Evolutionary conservation across 2,329 filamentous ascomycete species (phyloP), one percentile per base, ranked within the genome.

Genomic region (Sarocladiaceae sp.): DNA sequence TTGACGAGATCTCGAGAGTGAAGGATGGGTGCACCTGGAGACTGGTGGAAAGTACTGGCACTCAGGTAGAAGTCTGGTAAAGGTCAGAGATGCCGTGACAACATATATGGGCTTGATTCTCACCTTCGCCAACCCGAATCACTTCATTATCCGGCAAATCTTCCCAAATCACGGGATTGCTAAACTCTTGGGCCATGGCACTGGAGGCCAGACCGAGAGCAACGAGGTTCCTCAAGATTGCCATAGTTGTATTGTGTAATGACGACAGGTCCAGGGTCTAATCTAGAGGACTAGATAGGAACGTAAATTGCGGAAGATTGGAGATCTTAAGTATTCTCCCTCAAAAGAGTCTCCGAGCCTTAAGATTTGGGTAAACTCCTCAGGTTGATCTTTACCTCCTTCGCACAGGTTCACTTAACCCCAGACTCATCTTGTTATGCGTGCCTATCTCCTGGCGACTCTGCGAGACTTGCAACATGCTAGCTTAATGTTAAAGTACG

Each of bases 71-170:
- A 29, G n/a, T n/a, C n/a, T n/a, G n/a, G n/a, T n/a, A n/a, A n/a
- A n/a, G n/a, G n/a, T n/a, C n/a, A n/a, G n/a, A n/a, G n/a, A n/a
- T n/a, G n/a, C n/a, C 33, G n/a, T 35, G 7, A 29, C 12, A 16
- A 35, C 16, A n/a, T 10, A 5, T 16, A 20, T 19, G 33, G 16
- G 16, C n/a, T n/a, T 19, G 10, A 20, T 4, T 19, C 33, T 6
- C n/a, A 39, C 19, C 19, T n/a, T 39, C n/a, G 19, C 34, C 34
- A 7, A 39, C 34, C 4, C 34, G 19, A 11, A 39, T 23, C 4
- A 80, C 63, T 50, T 80, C 75, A 15, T 73, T 63, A 49, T 80
- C 76, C 0, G 75, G 68, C 27, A 76, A 65, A 50, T 79, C 75
- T 44, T 74, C 63, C 62, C 69, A 80, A 2, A 78, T 56, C n/a